phyloP scores from a whole-genome alignment of 176 grass and related monocot genomes.

The Tillandsia fasciculata region DNA sequence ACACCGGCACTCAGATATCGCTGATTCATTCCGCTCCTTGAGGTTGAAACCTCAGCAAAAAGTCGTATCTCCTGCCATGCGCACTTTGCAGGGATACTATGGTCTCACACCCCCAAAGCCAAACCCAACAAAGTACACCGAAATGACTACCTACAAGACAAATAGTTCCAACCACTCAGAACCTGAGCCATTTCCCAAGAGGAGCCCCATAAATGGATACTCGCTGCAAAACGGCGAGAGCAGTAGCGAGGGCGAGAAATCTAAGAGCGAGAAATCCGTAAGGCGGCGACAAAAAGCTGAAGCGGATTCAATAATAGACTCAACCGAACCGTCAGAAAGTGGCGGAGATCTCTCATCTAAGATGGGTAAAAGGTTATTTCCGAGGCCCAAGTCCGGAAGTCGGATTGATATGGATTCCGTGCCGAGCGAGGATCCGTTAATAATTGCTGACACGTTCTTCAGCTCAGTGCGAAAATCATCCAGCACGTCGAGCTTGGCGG shows the following conservation, averaged over 20 bases:
- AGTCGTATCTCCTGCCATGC: constrained; percentile 49
- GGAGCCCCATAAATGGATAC: constrained; percentile 10
- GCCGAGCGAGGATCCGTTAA: constrained; percentile 14
- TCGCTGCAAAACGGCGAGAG: not conserved
- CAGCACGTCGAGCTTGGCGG: constrained; percentile 39
- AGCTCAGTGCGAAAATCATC: constrained; percentile 51
- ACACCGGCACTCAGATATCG: constrained; percentile 19
- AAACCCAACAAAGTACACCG: constrained; percentile 29
- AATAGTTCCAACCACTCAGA: not conserved
- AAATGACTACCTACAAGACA: constrained; percentile 58
- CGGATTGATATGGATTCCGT: constrained; percentile 18
- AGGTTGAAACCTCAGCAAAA: constrained; percentile 23
- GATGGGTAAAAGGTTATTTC: constrained; percentile 30
- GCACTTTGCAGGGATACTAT: constrained; percentile 57
- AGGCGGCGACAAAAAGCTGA: constrained; percentile 48
- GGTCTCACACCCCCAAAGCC: constrained; percentile 29
- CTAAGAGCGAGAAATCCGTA: constrained; percentile 29
- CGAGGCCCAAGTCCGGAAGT: constrained; percentile 30
- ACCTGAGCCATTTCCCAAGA: constrained; percentile 18
- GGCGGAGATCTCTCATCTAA: not conserved
- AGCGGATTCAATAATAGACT: not conserved
- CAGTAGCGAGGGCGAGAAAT: constrained; percentile 17
- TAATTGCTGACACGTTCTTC: constrained; percentile 16
- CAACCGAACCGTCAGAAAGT: constrained; percentile 18
- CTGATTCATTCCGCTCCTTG: constrained; percentile 20